Evolutionary conservation across 164 flowering plant species (phyloP), one percentile per base, ranked within the genome.

Genomic region (Vitis rotundifolia): DNA sequence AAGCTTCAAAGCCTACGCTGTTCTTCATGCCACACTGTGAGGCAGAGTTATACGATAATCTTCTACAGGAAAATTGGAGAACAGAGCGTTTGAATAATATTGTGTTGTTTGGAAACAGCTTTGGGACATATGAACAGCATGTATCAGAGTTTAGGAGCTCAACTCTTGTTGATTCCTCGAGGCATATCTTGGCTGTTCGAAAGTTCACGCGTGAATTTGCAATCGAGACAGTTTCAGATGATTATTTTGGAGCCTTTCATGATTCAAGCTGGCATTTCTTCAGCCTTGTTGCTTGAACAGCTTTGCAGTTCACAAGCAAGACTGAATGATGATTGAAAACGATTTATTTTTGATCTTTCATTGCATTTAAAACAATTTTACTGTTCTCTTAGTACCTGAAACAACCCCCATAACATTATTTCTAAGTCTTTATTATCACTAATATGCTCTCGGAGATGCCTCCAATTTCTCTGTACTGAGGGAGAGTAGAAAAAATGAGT

Each of bases 221-320:
- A 19, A 75, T 94, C 53, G 63, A 77, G 47, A 77, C 76, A 0
- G 69, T 82, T 67, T 77, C 85, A 9, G 95, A 88, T 68, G 94
- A 89, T 71, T 83, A 71, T 70, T 88, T 78, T 68, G 71, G 77
- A 64, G 89, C 97, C n/a, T 92, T 92, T 58, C 83, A 85, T 75
- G 92, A 88, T 71, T 85, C 88, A 16, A 89, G 97, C 69, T 94
- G 97, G 97, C 98, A 87, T 81, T 92, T 94, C 64, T 92, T 94
- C 70, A 70, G 65, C 48, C 83, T 77, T 69, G 76, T 52, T 19
- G 26, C 22, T 58, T 64, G 84, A 76, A 26, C 26, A 22, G 26
- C 26, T 22, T 1, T 22, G 26, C 26, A 22, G 26, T 22, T 1
- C 26, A 22, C 26, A 22, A 22, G 26, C 26, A 22, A 22, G 26